phyloP scores from a whole-genome alignment of 768 basidiomycete species.

The Rhodosporidiobolus sp. region DNA sequence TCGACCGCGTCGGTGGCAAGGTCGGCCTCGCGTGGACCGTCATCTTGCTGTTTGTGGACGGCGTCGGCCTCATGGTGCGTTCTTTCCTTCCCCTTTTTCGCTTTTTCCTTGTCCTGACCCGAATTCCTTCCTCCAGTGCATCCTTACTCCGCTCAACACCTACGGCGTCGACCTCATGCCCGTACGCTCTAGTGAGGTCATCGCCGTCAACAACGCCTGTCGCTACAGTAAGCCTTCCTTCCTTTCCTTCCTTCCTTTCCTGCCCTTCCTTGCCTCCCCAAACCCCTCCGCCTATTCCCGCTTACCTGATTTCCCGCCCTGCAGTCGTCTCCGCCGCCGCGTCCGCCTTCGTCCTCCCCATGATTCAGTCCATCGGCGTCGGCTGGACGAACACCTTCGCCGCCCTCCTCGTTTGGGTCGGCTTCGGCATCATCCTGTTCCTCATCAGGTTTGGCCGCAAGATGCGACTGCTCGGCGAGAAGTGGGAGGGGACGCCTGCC shows the following conservation, averaged over 20 bases:
- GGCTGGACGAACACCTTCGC: constrained; percentile 49
- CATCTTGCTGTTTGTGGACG: constrained; percentile 11
- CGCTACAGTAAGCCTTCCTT: constrained; percentile 42
- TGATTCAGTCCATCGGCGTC: constrained; percentile 48
- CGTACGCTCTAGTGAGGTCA: constrained; percentile 33
- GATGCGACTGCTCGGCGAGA: constrained; percentile 12
- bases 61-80: constrained; percentile 22
- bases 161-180: constrained; percentile 19
- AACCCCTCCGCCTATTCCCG: neutral
- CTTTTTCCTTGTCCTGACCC: neutral
- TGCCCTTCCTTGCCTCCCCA: neutral
- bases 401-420: constrained; percentile 38
- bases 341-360: constrained; percentile 48
- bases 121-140: neutral
- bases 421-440: constrained; percentile 22
- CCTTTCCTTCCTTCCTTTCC: too few relatives aligned
- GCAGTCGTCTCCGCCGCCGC: constrained; percentile 46
- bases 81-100: neutral
- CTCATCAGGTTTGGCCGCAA: constrained; percentile 17
- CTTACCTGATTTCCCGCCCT: neutral
- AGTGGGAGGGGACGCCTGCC: neutral
- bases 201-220: constrained; percentile 48
- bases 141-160: constrained; percentile 10
- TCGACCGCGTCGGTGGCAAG: constrained; percentile 29
- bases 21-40: constrained; percentile 2